Base-by-base conservation (phyloP, 345 rosid species). In the Aurinia saxatilis region DNA sequence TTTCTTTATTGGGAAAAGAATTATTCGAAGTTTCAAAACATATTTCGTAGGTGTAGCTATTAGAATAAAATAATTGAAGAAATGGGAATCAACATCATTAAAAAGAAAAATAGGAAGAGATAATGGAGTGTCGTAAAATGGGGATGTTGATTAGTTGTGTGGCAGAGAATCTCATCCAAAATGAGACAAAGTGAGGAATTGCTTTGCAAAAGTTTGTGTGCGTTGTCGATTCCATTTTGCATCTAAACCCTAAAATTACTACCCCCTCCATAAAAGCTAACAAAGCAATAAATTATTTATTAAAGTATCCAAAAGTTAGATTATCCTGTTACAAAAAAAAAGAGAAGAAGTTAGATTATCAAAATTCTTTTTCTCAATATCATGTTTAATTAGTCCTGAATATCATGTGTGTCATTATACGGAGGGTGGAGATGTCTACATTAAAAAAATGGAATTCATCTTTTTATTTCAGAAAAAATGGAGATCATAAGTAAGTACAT, bases 191-290 rank as follows among this genome's bases (percentile, higher is more conserved):
- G 75, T 29, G 25, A 71, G 40, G 42, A 57, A 30, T 41, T 71
- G 70, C 75, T 71, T 71, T 71, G 34, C 47, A 63, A 71, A 71
- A 71, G 65, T 16, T 49, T 57, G 60, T 49, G 70, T 71, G 75
- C 54, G 65, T 37, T 71, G 75, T 57, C 75, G 70, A 64, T 33
- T 71, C 65, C 41, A 50, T 71, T 70, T 62, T 70, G 68, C 68
- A 70, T 31, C 40, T 64, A 57, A 71, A 56, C 64, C 75, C 70
- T 50, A 55, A 49, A 29, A 56, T 57, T 42, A 56, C 16, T 2
- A 70, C 63, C 37, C n/a, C 37, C 30, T 70, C 74, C 57, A 37
- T 46, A 49, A 57, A 49, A 57, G 54, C 49, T 10, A 70, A 55
- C 49, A 62, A 69, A 52, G 50, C 33, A 51, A 41, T 3, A 11